A percentile compares a stretch with the other conserved stretches of the same genome.
Evolutionary conservation across 805 yeast genomes (phyloP).

Genomic region (Kodamaea leandrae): DNA sequence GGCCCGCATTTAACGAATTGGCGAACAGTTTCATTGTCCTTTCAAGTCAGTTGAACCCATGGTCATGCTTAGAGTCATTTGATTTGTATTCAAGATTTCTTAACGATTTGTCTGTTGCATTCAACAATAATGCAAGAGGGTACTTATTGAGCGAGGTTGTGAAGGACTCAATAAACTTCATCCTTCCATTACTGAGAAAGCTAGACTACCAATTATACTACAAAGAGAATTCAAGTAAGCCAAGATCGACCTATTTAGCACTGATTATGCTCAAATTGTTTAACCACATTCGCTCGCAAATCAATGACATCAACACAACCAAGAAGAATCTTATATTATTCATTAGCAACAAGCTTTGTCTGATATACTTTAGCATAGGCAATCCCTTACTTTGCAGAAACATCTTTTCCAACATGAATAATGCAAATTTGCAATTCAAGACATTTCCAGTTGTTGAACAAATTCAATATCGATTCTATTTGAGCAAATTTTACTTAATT

Average conservation of each 20-base stretch:
- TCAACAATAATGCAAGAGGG: slow-evolving; percentile 44
- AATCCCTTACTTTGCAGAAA: slow-evolving; percentile 60
- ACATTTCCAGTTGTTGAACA: slow-evolving; percentile 45
- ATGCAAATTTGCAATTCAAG: slow-evolving; percentile 42
- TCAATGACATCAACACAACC: slow-evolving; percentile 31
- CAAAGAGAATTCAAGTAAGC: slow-evolving; percentile 40
- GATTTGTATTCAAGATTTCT: slow-evolving; percentile 50
- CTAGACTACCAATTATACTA: slow-evolving; percentile 41
- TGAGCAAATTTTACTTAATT: slow-evolving; percentile 53
- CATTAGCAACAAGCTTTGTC: slow-evolving; percentile 54
- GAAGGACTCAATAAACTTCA: slow-evolving; percentile 32
- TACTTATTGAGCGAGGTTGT: slow-evolving; percentile 36
- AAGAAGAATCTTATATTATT: slow-evolving; percentile 52
- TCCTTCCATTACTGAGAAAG: slow-evolving; percentile 46
- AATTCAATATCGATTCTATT: slow-evolving; percentile 50
- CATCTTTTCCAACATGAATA: slow-evolving; percentile 59
- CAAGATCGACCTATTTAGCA: slow-evolving; percentile 50
- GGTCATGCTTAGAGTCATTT: slow-evolving; percentile 50
- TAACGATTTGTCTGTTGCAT: slow-evolving; percentile 48
- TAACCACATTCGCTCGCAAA: slow-evolving; percentile 55
- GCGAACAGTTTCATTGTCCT: slow-evolving; percentile 46
- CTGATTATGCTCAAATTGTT: slow-evolving; percentile 55
- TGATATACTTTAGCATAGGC: slow-evolving; percentile 52
- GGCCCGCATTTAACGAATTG: slow-evolving; percentile 47
- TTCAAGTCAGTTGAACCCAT: slow-evolving; percentile 52